A percentile compares a stretch with the other conserved stretches of the same genome.
These are phyloP conservation scores for Mallotus repandus DNA, from an alignment of 441 rosid genomes.

Conservation along the genomic window DNA sequence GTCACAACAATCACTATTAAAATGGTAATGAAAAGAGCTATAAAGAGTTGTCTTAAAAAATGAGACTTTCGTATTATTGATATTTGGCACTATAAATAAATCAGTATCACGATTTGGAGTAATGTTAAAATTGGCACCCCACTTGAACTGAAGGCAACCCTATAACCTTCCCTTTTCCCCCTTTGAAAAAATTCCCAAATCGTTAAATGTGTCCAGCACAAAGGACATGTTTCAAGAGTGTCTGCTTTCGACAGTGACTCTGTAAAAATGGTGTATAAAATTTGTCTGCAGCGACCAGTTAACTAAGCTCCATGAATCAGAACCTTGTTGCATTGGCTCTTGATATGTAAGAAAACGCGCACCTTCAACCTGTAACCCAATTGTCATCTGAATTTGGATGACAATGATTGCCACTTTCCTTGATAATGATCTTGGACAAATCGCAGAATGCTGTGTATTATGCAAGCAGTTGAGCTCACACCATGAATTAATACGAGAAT, in stretches of 20 bases:
- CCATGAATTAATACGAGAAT: slow-evolving; percentile 19
- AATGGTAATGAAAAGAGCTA: background rate
- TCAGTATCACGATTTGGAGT: slow-evolving; percentile 8
- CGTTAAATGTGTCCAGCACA: background rate
- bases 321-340: background rate
- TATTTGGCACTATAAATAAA: background rate
- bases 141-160: no score
- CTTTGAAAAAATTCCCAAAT: background rate
- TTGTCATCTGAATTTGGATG: slow-evolving; percentile 10
- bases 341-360: background rate
- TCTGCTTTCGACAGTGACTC: background rate
- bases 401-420: background rate
- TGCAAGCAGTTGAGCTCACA: slow-evolving; percentile 26
- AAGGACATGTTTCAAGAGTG: background rate
- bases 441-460: slow-evolving; percentile 25
- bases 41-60: background rate
- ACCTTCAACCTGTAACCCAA: slow-evolving; percentile 4
- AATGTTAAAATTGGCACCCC: background rate
- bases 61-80: background rate
- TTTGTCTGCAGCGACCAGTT: background rate
- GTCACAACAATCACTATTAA: background rate
- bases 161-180: background rate
- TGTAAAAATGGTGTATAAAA: slow-evolving; percentile 2
- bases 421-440: slow-evolving; percentile 14
- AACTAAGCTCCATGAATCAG: slow-evolving; percentile 5